phyloP scores from a whole-genome alignment of 2,329 filamentous ascomycete species.

The Fusarium brachygibbosum region DNA sequence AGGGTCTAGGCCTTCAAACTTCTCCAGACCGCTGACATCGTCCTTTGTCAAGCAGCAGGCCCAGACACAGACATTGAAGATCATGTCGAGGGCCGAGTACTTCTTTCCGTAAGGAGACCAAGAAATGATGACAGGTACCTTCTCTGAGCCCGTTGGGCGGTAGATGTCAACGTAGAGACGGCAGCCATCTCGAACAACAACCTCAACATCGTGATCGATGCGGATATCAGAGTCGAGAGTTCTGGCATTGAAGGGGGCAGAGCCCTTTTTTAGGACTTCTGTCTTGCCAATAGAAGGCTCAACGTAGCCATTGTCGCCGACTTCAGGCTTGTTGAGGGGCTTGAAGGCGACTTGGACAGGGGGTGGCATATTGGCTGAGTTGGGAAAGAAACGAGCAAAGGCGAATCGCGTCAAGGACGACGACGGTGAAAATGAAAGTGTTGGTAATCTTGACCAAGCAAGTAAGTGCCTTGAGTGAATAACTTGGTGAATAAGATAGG shows the following conservation, averaged over 20 bases:
- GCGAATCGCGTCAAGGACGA: neutral
- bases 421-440: no score
- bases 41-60: constrained; percentile 35
- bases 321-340: constrained; percentile 38
- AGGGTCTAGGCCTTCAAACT: constrained; percentile 33
- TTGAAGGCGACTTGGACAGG: constrained; percentile 46
- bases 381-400: no score
- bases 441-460: neutral
- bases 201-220: constrained; percentile 44
- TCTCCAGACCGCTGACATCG: constrained; percentile 27
- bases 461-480: neutral
- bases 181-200: constrained; percentile 40
- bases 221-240: constrained; percentile 41
- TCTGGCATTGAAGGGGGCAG: constrained; percentile 38
- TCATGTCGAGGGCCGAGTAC: constrained; percentile 39
- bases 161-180: constrained; percentile 39
- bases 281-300: constrained; percentile 37
- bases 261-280: constrained; percentile 39
- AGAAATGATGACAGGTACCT: constrained; percentile 35
- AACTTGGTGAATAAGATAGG: neutral
- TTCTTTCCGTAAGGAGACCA: constrained; percentile 46
- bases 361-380: constrained; percentile 26
- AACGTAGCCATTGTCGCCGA: constrained; percentile 41
- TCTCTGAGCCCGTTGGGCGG: constrained; percentile 2
- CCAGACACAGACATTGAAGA: constrained; percentile 39